phyloP scores from a whole-genome alignment of 805 yeast species.

The Kazachstania bromeliacearum region DNA sequence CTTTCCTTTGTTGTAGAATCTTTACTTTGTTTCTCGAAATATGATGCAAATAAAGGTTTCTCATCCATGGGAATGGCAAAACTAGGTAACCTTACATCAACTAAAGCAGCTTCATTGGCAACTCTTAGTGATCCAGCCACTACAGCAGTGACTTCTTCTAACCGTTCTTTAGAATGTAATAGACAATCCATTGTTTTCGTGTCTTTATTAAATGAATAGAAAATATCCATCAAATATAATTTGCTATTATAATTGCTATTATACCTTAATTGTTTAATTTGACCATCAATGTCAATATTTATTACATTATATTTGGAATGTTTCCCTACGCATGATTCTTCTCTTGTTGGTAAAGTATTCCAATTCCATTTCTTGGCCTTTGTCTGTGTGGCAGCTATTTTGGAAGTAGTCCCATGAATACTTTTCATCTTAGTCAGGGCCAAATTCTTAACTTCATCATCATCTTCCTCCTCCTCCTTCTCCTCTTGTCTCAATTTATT shows the following conservation, averaged over 20 bases:
- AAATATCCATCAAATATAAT: slow-evolving; percentile 19
- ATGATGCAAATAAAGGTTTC: not conserved
- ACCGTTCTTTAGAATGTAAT: slow-evolving; percentile 13
- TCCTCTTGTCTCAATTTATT: not conserved
- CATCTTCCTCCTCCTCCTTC: not conserved
- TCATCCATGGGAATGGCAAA: not conserved
- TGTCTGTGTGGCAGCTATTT: slow-evolving; percentile 5
- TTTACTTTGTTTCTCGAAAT: not conserved
- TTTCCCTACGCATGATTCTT: slow-evolving; percentile 12
- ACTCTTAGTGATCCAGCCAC: slow-evolving; percentile 15
- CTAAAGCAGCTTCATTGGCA: slow-evolving; percentile 3
- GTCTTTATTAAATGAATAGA: slow-evolving; percentile 20
- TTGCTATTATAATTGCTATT: slow-evolving; percentile 20
- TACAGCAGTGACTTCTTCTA: slow-evolving; percentile 15
- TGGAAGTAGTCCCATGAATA: slow-evolving; percentile 14
- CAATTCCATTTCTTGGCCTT: slow-evolving; percentile 13
- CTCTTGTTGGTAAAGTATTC: slow-evolving; percentile 20
- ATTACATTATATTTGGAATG: slow-evolving; percentile 14
- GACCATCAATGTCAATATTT: slow-evolving; percentile 17
- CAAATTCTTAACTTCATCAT: not conserved
- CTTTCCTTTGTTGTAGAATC: slow-evolving; percentile 6
- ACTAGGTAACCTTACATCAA: not conserved
- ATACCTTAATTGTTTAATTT: slow-evolving; percentile 18
- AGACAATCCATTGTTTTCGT: slow-evolving; percentile 16
- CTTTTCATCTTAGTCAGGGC: slow-evolving; percentile 2